Percentiles rank a stretch among this genome's conserved stretches.
Evolutionary conservation across 345 rosid species (phyloP).

Genomic region (Diplotaxis tenuifolia): DNA sequence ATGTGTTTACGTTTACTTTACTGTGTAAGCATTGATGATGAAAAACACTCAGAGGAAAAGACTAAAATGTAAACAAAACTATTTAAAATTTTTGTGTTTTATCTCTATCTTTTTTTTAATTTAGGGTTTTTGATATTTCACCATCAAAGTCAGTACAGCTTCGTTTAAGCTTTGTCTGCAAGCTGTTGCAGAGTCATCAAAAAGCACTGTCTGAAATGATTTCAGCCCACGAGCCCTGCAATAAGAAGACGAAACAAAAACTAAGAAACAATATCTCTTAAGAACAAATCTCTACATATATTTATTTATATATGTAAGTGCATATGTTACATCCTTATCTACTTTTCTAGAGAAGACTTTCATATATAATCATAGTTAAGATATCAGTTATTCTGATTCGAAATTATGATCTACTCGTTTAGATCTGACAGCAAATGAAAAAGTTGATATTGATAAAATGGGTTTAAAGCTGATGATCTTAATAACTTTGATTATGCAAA

Average conservation of each 20-base stretch:
- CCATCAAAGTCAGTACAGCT: constrained; percentile 73
- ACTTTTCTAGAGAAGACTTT: constrained; percentile 5
- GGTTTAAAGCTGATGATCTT: background rate
- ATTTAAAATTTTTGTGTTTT: constrained; percentile 22
- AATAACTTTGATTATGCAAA: background rate
- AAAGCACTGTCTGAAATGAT: constrained; percentile 62
- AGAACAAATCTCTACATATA: constrained; percentile 26
- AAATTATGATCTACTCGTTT: constrained; percentile 20
- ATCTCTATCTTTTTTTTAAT: constrained; percentile 24
- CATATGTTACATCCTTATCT: constrained; percentile 23
- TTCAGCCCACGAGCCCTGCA: constrained; percentile 44
- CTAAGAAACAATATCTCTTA: constrained; percentile 34
- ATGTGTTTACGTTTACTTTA: too few relatives aligned
- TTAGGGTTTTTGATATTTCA: constrained; percentile 61
- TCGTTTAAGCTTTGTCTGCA: constrained; percentile 50
- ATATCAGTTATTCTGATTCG: constrained; percentile 16
- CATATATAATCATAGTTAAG: constrained; percentile 21
- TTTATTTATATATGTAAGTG: background rate
- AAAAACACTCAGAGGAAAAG: constrained; percentile 33
- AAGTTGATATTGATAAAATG: background rate
- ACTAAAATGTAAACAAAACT: constrained; percentile 39
- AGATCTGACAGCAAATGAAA: constrained; percentile 28
- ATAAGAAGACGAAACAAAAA: constrained; percentile 38
- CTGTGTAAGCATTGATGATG: constrained; percentile 36
- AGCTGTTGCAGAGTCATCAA: constrained; percentile 50